Evolutionary conservation across 768 basidiomycete genomes (phyloP).

Genomic region (Sarcomyxa edulis): DNA sequence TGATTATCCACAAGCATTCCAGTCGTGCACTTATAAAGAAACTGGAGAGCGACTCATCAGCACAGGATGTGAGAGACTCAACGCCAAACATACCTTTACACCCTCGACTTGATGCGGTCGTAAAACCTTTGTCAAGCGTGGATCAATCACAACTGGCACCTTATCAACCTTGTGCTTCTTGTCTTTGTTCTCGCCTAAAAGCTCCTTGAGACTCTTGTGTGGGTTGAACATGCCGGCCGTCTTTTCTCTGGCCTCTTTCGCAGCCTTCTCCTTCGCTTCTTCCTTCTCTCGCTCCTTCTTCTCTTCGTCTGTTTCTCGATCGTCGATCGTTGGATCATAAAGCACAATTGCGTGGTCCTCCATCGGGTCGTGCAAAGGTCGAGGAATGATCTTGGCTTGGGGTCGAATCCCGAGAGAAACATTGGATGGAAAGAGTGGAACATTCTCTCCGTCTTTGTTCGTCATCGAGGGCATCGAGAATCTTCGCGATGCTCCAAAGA

Average conservation of each 20-base stretch:
- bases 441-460: constrained; percentile 59
- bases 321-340: constrained; percentile 95
- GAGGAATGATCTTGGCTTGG: constrained; percentile 72
- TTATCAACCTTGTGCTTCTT: constrained; percentile 66
- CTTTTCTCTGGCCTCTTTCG: constrained; percentile 63
- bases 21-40: constrained; percentile 91
- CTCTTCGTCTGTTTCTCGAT: constrained; percentile 86
- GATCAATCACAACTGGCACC: constrained; percentile 97
- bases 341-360: constrained; percentile 95
- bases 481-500: constrained; percentile 35
- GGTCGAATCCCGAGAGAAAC: constrained; percentile 83
- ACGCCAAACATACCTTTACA: constrained; percentile 64
- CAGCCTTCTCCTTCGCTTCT: constrained; percentile 59
- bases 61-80: constrained; percentile 3
- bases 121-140: constrained; percentile 77
- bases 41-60: constrained; percentile 42
- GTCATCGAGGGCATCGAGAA: constrained; percentile 86
- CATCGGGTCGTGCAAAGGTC: constrained; percentile 97
- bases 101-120: constrained; percentile 98
- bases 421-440: constrained; percentile 55
- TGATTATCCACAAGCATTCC: constrained; percentile 91
- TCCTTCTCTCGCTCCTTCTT: constrained; percentile 67
- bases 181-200: constrained; percentile 68
- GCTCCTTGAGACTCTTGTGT: constrained; percentile 82
- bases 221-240: constrained; percentile 77